These are phyloP conservation scores for Cercospora sojina DNA, from an alignment of 2,329 filamentous ascomycete genomes.

Conservation along the genomic window DNA sequence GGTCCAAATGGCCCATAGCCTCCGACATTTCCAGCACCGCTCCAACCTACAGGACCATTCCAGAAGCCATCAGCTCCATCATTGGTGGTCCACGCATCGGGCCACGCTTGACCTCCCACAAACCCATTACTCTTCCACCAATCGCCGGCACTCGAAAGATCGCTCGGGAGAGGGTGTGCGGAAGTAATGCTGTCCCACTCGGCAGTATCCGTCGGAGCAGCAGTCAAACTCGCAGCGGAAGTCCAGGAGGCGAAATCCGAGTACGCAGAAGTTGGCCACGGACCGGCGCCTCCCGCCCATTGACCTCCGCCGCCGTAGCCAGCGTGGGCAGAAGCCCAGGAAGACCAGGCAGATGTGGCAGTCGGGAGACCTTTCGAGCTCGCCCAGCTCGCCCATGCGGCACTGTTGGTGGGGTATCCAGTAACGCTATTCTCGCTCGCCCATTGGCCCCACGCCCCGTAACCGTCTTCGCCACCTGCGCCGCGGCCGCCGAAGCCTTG, in stretches of 20 bases:
- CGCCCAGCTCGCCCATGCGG: conserved; percentile 28
- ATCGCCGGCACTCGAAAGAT: conserved; percentile 24
- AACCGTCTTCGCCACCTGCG: conserved; percentile 10
- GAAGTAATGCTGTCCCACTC: conserved; percentile 36
- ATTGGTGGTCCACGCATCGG: conserved; percentile 26
- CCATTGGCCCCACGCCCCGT: conserved; percentile 21
- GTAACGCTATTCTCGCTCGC: conserved; percentile 21
- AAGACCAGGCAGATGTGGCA: conserved; percentile 31
- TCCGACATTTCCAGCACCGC: conserved; percentile 14
- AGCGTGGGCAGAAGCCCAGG: conserved; percentile 33
- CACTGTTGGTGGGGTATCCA: conserved; percentile 25
- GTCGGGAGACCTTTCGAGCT: conserved; percentile 29
- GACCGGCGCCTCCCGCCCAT: conserved; percentile 11
- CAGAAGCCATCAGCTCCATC: conserved; percentile 13
- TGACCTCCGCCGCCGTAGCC: conserved; percentile 9
- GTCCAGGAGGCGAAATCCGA: conserved; percentile 29
- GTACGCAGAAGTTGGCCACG: conserved; percentile 19
- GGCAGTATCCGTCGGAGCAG: conserved; percentile 31
- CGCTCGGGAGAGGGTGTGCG: conserved; percentile 32
- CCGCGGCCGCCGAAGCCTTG: conserved; percentile 15
- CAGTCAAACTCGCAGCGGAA: conserved; percentile 29
- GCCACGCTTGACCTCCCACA: conserved; percentile 25
- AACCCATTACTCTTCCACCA: conserved; percentile 24
- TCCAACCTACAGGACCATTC: conserved; percentile 17
- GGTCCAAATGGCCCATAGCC: conserved; percentile 31